Base-by-base conservation (phyloP, 2,329 filamentous ascomycete species). In the Calycina herbarum region DNA sequence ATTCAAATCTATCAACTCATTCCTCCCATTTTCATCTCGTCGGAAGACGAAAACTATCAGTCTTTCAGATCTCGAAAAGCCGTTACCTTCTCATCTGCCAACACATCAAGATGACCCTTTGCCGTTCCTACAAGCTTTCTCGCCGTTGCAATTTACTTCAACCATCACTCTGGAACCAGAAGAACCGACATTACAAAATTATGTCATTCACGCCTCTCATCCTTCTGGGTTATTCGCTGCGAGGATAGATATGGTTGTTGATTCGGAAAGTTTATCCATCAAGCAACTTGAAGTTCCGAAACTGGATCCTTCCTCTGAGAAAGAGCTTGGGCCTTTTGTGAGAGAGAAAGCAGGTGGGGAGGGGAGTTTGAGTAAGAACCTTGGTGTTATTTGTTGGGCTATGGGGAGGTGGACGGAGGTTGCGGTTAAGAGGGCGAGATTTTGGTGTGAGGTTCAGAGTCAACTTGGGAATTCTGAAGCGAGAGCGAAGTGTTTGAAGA, bases 81-180 rank as follows among this genome's bases (percentile, higher is more conserved):
- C 80, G 1, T 75, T 84, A 0, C 79, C 83, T 7, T 91, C 89
- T 1, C 91, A 94, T 72, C 83, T 87, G 1, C 81, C 82, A 0
- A 81, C 93, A 78, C 82, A 85, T 0, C 82, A 89, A 1, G 80
- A 83, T 0, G 86, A 93, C 66, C 86, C 90, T 60, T 78, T 90
- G 2, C 86, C 89, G 0, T 93, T 89, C 69, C 81, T 94, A 0
- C 85, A 89, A 57, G 82, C 89, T 8, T 93, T 95, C 71, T 90
- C 86, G 0, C 86, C 89, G 0, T 82, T 95, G 15, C 80, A 80
- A 0, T 87, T 91, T 65, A 81, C 82, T 0, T 89, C 87, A 0
- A 82, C 78, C 0, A 79, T 87, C 15, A 77, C 80, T 0, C 76
- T 84, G 0, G 67, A 72, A 1, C 66, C 70, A 13, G 64, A 73